These are phyloP conservation scores for Pleurotus salmoneostramineus DNA, from an alignment of 768 basidiomycete species.

Conservation along the genomic window DNA sequence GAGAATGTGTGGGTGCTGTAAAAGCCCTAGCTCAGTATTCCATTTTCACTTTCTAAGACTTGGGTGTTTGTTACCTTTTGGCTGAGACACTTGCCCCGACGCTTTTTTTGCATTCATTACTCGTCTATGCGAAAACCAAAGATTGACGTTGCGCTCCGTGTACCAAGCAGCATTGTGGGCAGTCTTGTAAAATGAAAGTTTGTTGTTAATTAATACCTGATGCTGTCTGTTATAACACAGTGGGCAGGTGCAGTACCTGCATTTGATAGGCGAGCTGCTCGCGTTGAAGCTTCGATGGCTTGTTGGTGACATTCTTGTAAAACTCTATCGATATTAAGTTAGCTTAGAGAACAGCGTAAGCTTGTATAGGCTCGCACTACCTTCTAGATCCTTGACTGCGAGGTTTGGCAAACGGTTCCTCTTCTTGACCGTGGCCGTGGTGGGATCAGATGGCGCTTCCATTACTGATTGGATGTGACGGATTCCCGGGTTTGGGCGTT, in stretches of 20 bases:
- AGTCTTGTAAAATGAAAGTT: too few species aligned
- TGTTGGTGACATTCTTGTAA: constrained; percentile 1
- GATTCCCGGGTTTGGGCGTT: too few species aligned
- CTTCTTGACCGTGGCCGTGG: neutral
- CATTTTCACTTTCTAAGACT: neutral
- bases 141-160: neutral
- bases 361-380: constrained; percentile 6
- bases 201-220: too few species aligned
- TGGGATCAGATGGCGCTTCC: too few species aligned
- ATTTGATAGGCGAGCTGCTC: neutral
- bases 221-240: too few species aligned
- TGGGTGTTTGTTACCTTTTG: too few species aligned
- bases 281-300: constrained; percentile 12
- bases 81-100: too few species aligned
- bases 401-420: constrained; percentile 10
- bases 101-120: too few species aligned
- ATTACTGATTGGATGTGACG: too few species aligned
- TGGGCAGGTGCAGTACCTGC: neutral
- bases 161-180: neutral
- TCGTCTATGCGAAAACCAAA: too few species aligned
- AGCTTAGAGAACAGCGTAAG: neutral
- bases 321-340: neutral
- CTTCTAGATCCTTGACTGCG: constrained; percentile 17
- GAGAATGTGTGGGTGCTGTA: neutral
- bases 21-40: neutral